Percentiles rank a stretch among this genome's conserved stretches.
Evolutionary conservation across 805 yeast species (phyloP).

Genomic region (Sugiyamaella qingdaonensis): DNA sequence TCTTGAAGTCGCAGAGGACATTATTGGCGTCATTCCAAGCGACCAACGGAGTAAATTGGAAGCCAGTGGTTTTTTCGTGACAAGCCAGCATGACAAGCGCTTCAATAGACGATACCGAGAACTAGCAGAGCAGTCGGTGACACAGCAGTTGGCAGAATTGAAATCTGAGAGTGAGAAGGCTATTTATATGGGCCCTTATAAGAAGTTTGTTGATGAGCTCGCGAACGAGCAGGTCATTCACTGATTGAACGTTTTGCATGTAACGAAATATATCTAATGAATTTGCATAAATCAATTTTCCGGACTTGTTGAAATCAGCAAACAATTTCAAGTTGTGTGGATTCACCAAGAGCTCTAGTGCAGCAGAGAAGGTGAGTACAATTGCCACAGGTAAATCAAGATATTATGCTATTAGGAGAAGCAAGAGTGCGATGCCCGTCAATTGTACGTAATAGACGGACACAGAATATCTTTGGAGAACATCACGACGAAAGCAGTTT

Average conservation of each 20-base stretch:
- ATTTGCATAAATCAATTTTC: neutral
- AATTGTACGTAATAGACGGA: no score
- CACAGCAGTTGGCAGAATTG: no score
- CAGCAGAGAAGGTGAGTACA: no score
- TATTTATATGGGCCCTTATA: conserved; percentile 4
- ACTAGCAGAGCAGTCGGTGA: neutral
- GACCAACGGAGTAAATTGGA: neutral
- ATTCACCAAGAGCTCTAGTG: no score
- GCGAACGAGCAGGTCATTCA: neutral
- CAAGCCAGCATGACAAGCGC: neutral
- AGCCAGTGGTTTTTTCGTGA: neutral
- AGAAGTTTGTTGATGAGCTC: conserved; percentile 8
- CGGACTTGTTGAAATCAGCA: no score
- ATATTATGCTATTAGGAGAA: no score
- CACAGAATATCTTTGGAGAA: no score
- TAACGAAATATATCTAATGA: neutral
- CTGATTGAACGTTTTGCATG: neutral
- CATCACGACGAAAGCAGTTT: no score
- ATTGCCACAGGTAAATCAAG: no score
- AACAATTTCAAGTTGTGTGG: no score
- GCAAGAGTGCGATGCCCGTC: no score
- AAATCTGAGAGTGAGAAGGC: neutral
- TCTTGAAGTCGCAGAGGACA: neutral
- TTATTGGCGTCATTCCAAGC: neutral
- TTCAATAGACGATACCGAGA: neutral